Base-by-base conservation (phyloP, 1,139 yeast genomes). In the Zygosaccharomyces pseudobailii region DNA sequence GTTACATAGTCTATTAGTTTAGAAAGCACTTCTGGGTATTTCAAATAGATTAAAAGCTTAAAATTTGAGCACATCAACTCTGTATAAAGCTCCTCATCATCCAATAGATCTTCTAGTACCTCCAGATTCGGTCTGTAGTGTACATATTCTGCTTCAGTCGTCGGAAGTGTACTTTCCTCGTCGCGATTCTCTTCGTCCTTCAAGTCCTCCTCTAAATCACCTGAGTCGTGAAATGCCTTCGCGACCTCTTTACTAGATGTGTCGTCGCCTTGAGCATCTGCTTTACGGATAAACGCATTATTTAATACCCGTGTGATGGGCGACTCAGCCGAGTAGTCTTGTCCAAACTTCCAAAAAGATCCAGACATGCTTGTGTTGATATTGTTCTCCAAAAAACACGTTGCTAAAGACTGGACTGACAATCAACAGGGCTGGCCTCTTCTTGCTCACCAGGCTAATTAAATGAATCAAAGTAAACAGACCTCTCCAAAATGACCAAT, bases 271-370 rank as follows among this genome's bases (percentile, higher is more conserved):
- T 47, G 50, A 13, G 47, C 52, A 10, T 57, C 63, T 27, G 55
- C 55, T 9, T 60, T 55, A 46, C 66, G 68, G 21, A 71, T 65
- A 41, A 69, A 66, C 6, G 71, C 70, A 35, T 65, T 68, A 42
- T 68, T 69, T 54, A 92, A 75, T 40, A 90, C 74, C 47, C 83
- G 81, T 54, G 87, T 81, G 48, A 90, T 81, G 50, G 86, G 79
- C 7, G 90, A 82, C 41, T 82, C 79, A 44, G 88, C 80, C 44
- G 89, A 79, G 66, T 86, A 86, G 54, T 88, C 92, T 66, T 84
- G 86, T 48, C 90, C 87, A 68, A 87, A 86, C 67, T 87, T 84
- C 97, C 97, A 90, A 68, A 89, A 90, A 38, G 92, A 79, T 30
- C 87, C 85, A 3, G 90, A 82, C 92, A 84, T 84, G 45, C 23